Percentiles rank a stretch among this genome's conserved stretches.
Evolutionary conservation across 2,329 filamentous ascomycete genomes (phyloP).

Genomic region (Bretziella fagacearum): DNA sequence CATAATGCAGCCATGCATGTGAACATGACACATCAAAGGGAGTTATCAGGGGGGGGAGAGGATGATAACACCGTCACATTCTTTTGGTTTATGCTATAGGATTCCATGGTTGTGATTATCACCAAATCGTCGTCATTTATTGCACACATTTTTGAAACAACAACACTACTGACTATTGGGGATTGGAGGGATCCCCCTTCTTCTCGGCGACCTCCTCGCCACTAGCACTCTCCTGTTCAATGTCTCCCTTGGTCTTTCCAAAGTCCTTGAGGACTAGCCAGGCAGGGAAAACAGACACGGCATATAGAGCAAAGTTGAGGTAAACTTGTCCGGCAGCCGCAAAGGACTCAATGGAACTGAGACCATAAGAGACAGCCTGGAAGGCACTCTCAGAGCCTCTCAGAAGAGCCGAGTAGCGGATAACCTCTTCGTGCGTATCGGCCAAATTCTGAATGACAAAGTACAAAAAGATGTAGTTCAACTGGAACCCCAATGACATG

Average conservation of each 20-base stretch:
- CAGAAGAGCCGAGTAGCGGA: slow-evolving; percentile 50
- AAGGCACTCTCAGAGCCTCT: slow-evolving; percentile 56
- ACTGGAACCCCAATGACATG: slow-evolving; percentile 48
- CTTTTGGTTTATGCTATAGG: no score
- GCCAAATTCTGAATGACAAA: slow-evolving; percentile 54
- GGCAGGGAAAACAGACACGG: slow-evolving; percentile 41
- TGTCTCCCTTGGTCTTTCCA: slow-evolving; percentile 21
- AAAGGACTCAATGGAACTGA: slow-evolving; percentile 44
- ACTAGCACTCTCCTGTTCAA: background rate
- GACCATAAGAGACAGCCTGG: slow-evolving; percentile 55
- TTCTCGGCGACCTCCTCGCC: background rate
- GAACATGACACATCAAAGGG: background rate
- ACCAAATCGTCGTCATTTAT: no score
- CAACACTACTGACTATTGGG: no score
- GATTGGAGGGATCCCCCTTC: background rate
- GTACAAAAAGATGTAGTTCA: slow-evolving; percentile 61
- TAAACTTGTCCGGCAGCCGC: slow-evolving; percentile 50
- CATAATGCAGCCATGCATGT: no score
- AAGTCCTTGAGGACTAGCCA: slow-evolving; percentile 49
- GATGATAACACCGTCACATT: background rate
- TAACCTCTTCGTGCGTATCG: slow-evolving; percentile 41
- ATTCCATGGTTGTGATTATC: no score
- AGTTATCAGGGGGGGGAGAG: background rate
- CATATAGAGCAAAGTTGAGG: slow-evolving; percentile 55
- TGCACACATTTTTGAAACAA: no score